Base-by-base conservation (phyloP, 495 filamentous ascomycete genomes). In the Penicillium ochrochloron region DNA sequence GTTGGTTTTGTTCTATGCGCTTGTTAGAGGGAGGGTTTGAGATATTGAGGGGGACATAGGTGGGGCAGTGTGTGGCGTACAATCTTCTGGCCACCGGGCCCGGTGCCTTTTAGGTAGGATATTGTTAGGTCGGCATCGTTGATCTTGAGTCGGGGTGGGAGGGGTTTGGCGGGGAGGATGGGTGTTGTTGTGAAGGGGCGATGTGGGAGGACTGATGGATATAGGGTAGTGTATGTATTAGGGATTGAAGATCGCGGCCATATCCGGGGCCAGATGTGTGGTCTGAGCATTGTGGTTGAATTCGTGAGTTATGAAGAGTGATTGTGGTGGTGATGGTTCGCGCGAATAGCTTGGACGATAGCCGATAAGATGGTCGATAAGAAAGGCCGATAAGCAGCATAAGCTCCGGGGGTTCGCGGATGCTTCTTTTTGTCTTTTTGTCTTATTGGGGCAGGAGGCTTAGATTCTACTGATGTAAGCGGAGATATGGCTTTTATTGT, bases 41-140 rank as follows among this genome's bases (percentile, higher is more conserved):
- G 57, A 44, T 33, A 61, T 53, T 33, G 59, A 31, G 11, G 12
- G 14, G 37, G 4, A 41, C 17, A 5, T 9, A 11, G 10, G 8
- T 15, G 37, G 12, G 37, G 37, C 3, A 15, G 10, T 12, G 12
- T 17, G 5, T 41, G 37, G 29, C 74, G 14, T 68, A 84, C 73
- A 77, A 97, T 98, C 76, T 98, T 98, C 76, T 99, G 95, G 0
- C 95, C 95, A 52, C 95, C 95, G 2, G 95, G 95, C 12, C 95
- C 95, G 69, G 86, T 91, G 70, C 95, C 95, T 73, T 93, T 96
- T 29, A 99, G 84, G 79, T 95, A 99, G 50, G 84, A 84, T 67
- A 97, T 89, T 39, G 86, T 86, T 62, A 98, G 85, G 55, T 97
- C 92, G 33, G 82, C 79, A 66, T 97, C 94, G 14, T 86, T 78